Conservation (phyloP, 495 filamentous ascomycete species). For the Penicillium maclennaniae region DNA sequence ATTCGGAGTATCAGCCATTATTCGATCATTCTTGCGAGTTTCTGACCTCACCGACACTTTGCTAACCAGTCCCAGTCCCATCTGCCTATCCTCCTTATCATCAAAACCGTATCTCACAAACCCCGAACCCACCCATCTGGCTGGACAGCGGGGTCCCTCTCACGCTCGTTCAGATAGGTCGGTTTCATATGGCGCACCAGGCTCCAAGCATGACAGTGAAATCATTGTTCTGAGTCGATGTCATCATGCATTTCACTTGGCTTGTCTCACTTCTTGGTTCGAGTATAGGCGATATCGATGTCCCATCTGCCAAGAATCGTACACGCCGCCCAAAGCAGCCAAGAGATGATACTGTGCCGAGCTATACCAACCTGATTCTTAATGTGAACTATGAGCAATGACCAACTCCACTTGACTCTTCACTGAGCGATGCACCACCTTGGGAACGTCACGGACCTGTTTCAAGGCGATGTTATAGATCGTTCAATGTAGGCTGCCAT, state of each 20-base stretch:
- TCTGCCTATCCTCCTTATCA: slow-evolving; percentile 26
- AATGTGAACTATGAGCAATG: background rate
- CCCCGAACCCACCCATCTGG: slow-evolving; percentile 18
- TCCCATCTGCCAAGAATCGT: slow-evolving; percentile 33
- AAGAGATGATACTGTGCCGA: background rate
- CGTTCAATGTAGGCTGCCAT: too few relatives aligned
- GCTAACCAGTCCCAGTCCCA: slow-evolving; percentile 14
- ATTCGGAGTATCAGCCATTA: background rate
- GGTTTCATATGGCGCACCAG: background rate
- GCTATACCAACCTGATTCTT: background rate
- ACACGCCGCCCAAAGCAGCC: slow-evolving; percentile 11
- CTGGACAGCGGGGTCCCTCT: slow-evolving; percentile 4
- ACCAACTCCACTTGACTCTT: background rate
- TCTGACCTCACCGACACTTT: background rate
- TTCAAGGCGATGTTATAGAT: too few relatives aligned
- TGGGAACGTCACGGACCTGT: too few relatives aligned
- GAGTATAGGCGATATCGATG: slow-evolving; percentile 31
- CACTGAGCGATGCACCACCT: too few relatives aligned
- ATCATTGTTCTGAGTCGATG: slow-evolving; percentile 30
- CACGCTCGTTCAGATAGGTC: background rate
- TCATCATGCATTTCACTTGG: slow-evolving; percentile 33
- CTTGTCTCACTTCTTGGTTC: slow-evolving; percentile 35
- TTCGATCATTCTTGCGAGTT: background rate
- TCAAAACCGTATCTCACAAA: slow-evolving; percentile 21
- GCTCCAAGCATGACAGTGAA: slow-evolving; percentile 3